Percentiles rank a stretch among this genome's conserved stretches.
These are phyloP conservation scores for Endocarpon pusillum DNA, from an alignment of 495 filamentous ascomycete species.

Conservation along the genomic window DNA sequence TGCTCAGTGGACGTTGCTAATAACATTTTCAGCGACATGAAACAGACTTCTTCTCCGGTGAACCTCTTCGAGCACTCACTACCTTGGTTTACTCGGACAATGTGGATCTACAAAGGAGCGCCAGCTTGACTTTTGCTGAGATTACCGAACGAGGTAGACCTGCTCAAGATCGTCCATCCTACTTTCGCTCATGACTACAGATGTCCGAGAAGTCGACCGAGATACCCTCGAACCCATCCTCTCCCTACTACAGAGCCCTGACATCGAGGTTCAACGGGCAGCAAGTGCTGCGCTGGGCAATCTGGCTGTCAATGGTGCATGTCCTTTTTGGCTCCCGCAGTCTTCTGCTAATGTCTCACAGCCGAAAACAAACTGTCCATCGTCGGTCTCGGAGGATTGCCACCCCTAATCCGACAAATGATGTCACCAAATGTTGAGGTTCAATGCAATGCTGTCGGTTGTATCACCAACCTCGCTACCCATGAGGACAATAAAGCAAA, in stretches of 20 bases:
- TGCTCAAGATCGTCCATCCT: background rate
- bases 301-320: constrained; percentile 86
- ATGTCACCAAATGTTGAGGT: constrained; percentile 97
- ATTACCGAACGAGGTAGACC: constrained; percentile 89
- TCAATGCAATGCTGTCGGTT: constrained; percentile 96
- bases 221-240: constrained; percentile 92
- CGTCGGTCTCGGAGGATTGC: constrained; percentile 75
- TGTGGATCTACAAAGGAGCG: constrained; percentile 93
- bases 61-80: constrained; percentile 85
- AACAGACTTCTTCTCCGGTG: constrained; percentile 94
- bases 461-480: constrained; percentile 93
- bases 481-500: constrained; percentile 99
- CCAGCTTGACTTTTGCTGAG: constrained; percentile 95
- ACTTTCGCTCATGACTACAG: constrained; percentile 25
- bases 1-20: constrained; percentile 4
- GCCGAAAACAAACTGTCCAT: constrained; percentile 96
- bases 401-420: constrained; percentile 93
- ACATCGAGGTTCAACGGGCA: constrained; percentile 93
- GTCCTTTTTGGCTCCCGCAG: constrained; percentile 1
- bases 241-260: constrained; percentile 80
- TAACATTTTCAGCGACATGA: constrained; percentile 54
- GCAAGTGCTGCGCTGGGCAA: constrained; percentile 94
- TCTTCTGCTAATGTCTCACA: constrained; percentile 33
- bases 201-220: constrained; percentile 89
- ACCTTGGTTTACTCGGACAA: constrained; percentile 97